Conservation (phyloP, 495 filamentous ascomycete genomes). For the Opeltia flavorubescens region DNA sequence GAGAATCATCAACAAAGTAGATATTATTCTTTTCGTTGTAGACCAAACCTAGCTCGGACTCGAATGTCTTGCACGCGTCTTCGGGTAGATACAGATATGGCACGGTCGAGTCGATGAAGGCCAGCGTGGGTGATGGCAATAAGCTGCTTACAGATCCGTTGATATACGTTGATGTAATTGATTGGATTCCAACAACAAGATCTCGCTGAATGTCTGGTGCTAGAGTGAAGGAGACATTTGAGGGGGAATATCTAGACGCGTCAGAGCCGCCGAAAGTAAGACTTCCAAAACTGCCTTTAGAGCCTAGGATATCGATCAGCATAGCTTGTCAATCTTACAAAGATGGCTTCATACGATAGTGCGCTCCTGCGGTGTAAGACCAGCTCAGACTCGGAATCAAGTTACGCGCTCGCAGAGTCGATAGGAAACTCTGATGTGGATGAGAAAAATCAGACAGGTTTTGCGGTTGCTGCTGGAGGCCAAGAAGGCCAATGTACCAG, state of each 20-base stretch:
- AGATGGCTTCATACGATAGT: conserved; percentile 21
- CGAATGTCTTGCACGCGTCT: conserved; percentile 37
- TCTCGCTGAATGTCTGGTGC: conserved; percentile 36
- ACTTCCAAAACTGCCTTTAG: conserved; percentile 33
- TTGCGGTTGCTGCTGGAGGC: conserved; percentile 32
- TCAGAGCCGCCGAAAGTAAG: conserved; percentile 49
- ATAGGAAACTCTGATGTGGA: conserved; percentile 34
- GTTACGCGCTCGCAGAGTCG: conserved; percentile 29
- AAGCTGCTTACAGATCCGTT: conserved; percentile 5
- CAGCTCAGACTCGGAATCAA: conserved; percentile 36
- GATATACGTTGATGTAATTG: conserved; percentile 27
- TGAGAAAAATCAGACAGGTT: conserved; percentile 36
- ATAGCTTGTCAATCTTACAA: background rate
- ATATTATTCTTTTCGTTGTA: conserved; percentile 29
- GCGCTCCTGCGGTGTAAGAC: conserved; percentile 42
- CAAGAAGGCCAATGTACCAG: conserved; percentile 37
- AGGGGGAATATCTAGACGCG: conserved; percentile 34
- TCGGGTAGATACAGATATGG: conserved; percentile 42
- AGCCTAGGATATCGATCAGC: conserved; percentile 2
- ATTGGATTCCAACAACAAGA: conserved; percentile 34
- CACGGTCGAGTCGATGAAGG: conserved; percentile 41
- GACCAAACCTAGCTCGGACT: conserved; percentile 35
- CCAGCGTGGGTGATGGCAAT: conserved; percentile 10
- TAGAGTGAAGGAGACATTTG: conserved; percentile 34
- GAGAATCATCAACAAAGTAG: conserved; percentile 37